These are phyloP conservation scores for Allium cepa DNA, from an alignment of 106 monocot genomes.

Conservation along the genomic window DNA sequence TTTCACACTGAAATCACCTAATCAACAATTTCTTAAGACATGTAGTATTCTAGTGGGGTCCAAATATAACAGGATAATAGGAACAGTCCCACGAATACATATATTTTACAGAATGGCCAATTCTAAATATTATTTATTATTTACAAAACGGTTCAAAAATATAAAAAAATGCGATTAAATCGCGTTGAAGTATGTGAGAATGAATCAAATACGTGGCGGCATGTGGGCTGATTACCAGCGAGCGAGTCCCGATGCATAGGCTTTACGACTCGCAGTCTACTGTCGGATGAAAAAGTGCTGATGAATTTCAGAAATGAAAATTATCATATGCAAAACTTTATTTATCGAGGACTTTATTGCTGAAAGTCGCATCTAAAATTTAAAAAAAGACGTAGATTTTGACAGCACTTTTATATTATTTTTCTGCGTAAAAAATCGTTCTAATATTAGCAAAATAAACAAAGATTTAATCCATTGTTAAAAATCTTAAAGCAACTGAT, in stretches of 20 bases:
- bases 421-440: neutral
- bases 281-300: conserved; percentile 1
- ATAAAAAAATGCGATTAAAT: neutral
- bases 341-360: too few relatives aligned
- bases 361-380: neutral
- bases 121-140: neutral
- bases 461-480: neutral
- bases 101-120: too few relatives aligned
- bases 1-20: too few relatives aligned
- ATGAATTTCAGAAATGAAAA: neutral
- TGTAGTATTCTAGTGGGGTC: neutral
- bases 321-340: too few relatives aligned
- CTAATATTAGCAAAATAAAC: neutral
- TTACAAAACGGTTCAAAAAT: neutral
- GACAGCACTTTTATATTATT: neutral
- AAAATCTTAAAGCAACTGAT: neutral
- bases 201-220: neutral
- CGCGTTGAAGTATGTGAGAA: neutral
- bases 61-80: neutral
- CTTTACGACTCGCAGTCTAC: neutral
- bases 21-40: neutral
- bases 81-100: neutral
- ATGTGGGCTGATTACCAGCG: conserved; percentile 5
- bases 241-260: neutral
- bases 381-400: neutral